Conservation (phyloP, 768 basidiomycete species). For the Hypholoma sublateritium region DNA sequence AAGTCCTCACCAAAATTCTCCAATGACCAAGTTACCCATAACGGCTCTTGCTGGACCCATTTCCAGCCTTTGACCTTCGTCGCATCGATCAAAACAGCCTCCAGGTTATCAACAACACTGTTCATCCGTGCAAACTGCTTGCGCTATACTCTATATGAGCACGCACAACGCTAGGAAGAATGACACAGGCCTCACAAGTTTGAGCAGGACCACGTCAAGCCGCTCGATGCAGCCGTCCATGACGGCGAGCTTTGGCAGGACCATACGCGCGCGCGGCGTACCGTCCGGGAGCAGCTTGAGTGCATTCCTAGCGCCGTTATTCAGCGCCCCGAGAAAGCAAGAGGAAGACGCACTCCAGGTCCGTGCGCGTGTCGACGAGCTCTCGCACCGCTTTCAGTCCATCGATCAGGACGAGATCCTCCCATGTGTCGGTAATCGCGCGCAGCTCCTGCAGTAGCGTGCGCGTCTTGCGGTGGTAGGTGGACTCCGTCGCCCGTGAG, state of each 20-base stretch:
- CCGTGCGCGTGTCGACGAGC: slow-evolving; percentile 77
- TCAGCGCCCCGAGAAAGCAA: not conserved
- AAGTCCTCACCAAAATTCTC: slow-evolving; percentile 66
- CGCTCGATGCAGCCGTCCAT: slow-evolving; percentile 69
- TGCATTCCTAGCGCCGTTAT: slow-evolving; percentile 50
- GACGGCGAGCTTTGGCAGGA: slow-evolving; percentile 60
- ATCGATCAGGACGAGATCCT: slow-evolving; percentile 77
- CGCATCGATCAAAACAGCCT: slow-evolving; percentile 65
- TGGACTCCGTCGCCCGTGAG: slow-evolving; percentile 63
- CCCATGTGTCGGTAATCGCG: slow-evolving; percentile 69
- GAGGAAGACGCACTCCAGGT: slow-evolving; percentile 67
- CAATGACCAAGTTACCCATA: slow-evolving; percentile 83
- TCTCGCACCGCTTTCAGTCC: slow-evolving; percentile 74
- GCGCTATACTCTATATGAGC: slow-evolving; percentile 39
- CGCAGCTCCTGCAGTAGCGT: slow-evolving; percentile 68
- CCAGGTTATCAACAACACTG: slow-evolving; percentile 60
- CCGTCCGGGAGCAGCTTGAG: slow-evolving; percentile 54
- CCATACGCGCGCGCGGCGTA: slow-evolving; percentile 57
- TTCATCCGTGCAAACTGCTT: slow-evolving; percentile 73
- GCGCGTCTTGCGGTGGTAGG: slow-evolving; percentile 78
- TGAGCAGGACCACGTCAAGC: slow-evolving; percentile 55
- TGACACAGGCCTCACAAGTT: slow-evolving; percentile 54
- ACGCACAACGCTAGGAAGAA: not conserved
- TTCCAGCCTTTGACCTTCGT: slow-evolving; percentile 68
- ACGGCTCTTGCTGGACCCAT: slow-evolving; percentile 69